Percentiles rank a stretch among this genome's conserved stretches.
Evolutionary conservation across 148 eudicot species (phyloP).

Genomic region (Vaccinium vitisidaea): DNA sequence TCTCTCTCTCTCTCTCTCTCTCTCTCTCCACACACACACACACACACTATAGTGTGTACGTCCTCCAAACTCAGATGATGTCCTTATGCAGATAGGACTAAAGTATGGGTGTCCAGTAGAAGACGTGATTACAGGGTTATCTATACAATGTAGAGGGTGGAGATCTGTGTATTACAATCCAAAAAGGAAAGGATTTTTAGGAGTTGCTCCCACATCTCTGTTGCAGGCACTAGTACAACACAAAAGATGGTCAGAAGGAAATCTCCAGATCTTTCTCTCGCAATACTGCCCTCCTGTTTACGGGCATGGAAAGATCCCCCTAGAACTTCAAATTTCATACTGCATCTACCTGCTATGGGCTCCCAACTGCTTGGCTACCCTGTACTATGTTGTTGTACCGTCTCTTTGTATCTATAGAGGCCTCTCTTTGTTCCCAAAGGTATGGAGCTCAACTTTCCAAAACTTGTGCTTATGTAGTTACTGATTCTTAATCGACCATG

Average conservation of each 20-base stretch:
- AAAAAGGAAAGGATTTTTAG: background rate
- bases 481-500: background rate
- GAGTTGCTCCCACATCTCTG: constrained; percentile 19
- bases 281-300: constrained; percentile 21
- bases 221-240: background rate
- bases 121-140: constrained; percentile 10
- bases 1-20: constrained; percentile 2
- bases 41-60: background rate
- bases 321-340: constrained; percentile 21
- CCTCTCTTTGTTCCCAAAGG: constrained; percentile 31
- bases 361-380: constrained; percentile 21
- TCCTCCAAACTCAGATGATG: background rate
- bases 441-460: constrained; percentile 5
- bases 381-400: constrained; percentile 22
- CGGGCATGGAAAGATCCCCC: constrained; percentile 22
- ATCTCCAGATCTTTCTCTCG: constrained; percentile 26
- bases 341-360: constrained; percentile 22
- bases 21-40: background rate
- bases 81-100: constrained; percentile 17
- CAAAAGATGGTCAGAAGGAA: constrained; percentile 21
- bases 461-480: background rate
- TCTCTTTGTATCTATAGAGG: constrained; percentile 17
- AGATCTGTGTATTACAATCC: constrained; percentile 13
- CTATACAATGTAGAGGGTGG: constrained; percentile 4
- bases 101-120: constrained; percentile 20